These are phyloP conservation scores for Tylopilus plumbeoviolaceoides DNA, from an alignment of 768 basidiomycete genomes.

Conservation along the genomic window DNA sequence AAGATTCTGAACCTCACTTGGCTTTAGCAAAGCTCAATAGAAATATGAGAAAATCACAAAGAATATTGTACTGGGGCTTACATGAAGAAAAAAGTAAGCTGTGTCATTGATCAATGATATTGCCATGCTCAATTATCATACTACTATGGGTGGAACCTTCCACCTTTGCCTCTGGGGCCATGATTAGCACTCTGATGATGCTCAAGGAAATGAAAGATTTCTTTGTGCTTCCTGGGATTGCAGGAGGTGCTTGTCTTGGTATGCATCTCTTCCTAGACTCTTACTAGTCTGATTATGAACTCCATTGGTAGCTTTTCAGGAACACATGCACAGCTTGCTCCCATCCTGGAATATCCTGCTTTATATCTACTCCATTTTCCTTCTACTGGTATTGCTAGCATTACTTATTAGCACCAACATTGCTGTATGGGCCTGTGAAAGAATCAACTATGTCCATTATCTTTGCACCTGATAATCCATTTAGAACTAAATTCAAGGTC, in stretches of 20 bases:
- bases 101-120: background rate
- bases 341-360: slow-evolving; percentile 73
- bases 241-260: slow-evolving; percentile 62
- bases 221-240: slow-evolving; percentile 71
- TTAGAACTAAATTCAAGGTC: slow-evolving; percentile 71
- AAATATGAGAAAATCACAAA: slow-evolving; percentile 37
- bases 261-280: background rate
- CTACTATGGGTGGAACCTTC: slow-evolving; percentile 56
- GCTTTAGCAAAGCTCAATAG: too few relatives aligned
- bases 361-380: slow-evolving; percentile 71
- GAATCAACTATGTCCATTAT: slow-evolving; percentile 72
- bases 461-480: too few relatives aligned
- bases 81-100: slow-evolving; percentile 67
- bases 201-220: slow-evolving; percentile 72
- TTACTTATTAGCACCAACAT: slow-evolving; percentile 80
- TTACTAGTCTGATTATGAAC: background rate
- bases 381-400: slow-evolving; percentile 71
- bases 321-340: slow-evolving; percentile 48
- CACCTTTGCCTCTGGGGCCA: slow-evolving; percentile 56
- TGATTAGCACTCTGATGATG: slow-evolving; percentile 61
- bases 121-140: slow-evolving; percentile 16
- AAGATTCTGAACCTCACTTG: slow-evolving; percentile 39
- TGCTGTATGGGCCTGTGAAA: slow-evolving; percentile 63
- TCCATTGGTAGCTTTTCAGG: slow-evolving; percentile 46
- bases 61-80: slow-evolving; percentile 70